Evolutionary conservation across 768 basidiomycete species (phyloP).

Genomic region (Tylopilus sp.): DNA sequence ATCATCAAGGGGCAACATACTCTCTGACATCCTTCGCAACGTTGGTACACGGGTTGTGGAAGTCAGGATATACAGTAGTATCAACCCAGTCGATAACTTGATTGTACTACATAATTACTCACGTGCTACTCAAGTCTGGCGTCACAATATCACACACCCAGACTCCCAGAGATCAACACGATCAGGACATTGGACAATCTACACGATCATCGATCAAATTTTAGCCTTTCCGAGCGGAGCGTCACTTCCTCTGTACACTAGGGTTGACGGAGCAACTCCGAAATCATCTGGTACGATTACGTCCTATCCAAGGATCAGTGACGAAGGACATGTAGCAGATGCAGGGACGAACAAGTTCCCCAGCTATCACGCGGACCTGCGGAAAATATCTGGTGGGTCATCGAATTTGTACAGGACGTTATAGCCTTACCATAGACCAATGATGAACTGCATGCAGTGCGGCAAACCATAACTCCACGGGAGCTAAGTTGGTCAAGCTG

Average conservation of each 20-base stretch:
- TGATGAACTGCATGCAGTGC: constrained; percentile 85
- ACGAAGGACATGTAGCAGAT: not conserved
- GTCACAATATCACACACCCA: not conserved
- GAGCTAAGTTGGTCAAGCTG: constrained; percentile 1
- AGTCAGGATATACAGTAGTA: not conserved
- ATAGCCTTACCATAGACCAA: constrained; percentile 74
- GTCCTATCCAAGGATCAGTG: constrained; percentile 40
- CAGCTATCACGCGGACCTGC: constrained; percentile 79
- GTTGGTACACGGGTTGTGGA: not conserved
- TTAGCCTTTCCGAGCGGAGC: constrained; percentile 64
- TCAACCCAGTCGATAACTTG: not conserved
- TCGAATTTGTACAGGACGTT: not conserved
- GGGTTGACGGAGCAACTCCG: constrained; percentile 82
- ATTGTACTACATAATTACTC: constrained; percentile 8
- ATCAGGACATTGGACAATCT: constrained; percentile 4
- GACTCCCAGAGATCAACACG: no score
- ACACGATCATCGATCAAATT: constrained; percentile 42
- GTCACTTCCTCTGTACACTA: constrained; percentile 69
- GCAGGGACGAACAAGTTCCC: constrained; percentile 61
- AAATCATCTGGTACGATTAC: constrained; percentile 71
- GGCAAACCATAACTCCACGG: constrained; percentile 76
- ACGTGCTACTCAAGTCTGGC: constrained; percentile 15
- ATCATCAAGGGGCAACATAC: constrained; percentile 63
- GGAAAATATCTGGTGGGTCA: constrained; percentile 3
- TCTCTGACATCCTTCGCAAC: constrained; percentile 30